These are phyloP conservation scores for Citrullus mucosospermus DNA, from an alignment of 306 rosid species.

Conservation along the genomic window DNA sequence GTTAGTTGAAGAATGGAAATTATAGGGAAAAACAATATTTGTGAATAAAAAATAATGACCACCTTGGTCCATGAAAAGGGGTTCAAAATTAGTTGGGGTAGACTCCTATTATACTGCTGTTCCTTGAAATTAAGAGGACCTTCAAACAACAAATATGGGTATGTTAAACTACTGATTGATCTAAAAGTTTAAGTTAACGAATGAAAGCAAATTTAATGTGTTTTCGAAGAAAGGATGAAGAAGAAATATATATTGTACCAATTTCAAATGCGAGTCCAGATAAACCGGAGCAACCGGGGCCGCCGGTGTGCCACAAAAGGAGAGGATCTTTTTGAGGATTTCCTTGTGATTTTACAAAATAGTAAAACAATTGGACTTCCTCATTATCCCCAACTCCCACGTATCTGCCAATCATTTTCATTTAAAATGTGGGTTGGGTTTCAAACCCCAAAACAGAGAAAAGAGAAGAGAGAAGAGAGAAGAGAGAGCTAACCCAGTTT, in stretches of 20 bases:
- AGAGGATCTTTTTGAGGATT: constrained; percentile 56
- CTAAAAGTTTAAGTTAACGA: too few relatives aligned
- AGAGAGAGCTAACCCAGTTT: too few relatives aligned
- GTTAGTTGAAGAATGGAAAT: too few relatives aligned
- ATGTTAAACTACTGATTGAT: too few relatives aligned
- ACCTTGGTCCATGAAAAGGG: constrained; percentile 77
- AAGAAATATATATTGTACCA: constrained; percentile 10
- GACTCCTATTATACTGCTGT: constrained; percentile 33
- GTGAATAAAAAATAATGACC: too few relatives aligned
- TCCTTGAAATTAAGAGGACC: constrained; percentile 42
- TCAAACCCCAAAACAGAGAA: too few relatives aligned
- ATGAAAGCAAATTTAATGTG: too few relatives aligned
- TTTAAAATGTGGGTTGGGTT: too few relatives aligned
- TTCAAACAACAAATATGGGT: not conserved
- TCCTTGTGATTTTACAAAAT: constrained; percentile 45
- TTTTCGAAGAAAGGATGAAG: too few relatives aligned
- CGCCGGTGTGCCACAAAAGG: constrained; percentile 60
- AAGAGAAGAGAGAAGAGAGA: too few relatives aligned
- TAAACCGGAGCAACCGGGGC: constrained; percentile 51
- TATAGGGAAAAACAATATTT: too few relatives aligned
- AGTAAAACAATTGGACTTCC: constrained; percentile 42
- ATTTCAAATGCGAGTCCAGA: constrained; percentile 39
- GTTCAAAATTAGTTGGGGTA: constrained; percentile 35
- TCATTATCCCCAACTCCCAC: constrained; percentile 57
- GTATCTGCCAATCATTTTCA: constrained; percentile 18